These are phyloP conservation scores for Cutaneotrichosporon spelunceum DNA, from an alignment of 1,284 basidiomycete genomes.

Conservation along the genomic window DNA sequence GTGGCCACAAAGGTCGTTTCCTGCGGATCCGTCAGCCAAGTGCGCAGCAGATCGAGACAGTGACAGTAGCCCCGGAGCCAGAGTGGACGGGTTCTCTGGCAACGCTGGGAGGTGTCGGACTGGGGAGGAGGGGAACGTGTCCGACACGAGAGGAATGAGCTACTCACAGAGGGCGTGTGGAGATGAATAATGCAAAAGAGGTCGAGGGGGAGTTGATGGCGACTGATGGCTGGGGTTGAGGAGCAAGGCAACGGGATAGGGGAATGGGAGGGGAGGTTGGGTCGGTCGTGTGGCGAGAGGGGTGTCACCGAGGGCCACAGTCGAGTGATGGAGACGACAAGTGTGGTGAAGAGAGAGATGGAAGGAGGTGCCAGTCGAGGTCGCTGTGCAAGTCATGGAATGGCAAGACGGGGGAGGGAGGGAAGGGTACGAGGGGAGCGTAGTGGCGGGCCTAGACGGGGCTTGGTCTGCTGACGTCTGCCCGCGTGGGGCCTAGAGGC, in stretches of 20 bases:
- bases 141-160: neutral
- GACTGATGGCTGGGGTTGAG: too few relatives aligned
- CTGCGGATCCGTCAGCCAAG: slow-evolving; percentile 5
- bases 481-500: too few relatives aligned
- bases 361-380: neutral
- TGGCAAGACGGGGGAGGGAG: neutral
- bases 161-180: neutral
- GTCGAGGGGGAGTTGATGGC: neutral
- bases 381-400: too few relatives aligned
- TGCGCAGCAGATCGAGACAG: neutral
- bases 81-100: neutral
- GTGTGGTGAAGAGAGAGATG: neutral
- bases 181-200: neutral
- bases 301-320: neutral
- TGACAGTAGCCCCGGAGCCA: neutral
- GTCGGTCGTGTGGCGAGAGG: neutral
- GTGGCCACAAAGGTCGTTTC: neutral
- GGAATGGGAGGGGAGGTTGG: neutral
- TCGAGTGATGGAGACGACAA: neutral
- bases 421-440: neutral
- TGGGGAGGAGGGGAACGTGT: neutral
- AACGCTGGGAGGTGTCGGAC: neutral
- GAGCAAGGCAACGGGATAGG: neutral
- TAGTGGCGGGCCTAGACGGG: neutral
- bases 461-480: too few relatives aligned